These are phyloP conservation scores for Hypomontagnella submonticulosa DNA, from an alignment of 495 filamentous ascomycete species.

Conservation along the genomic window DNA sequence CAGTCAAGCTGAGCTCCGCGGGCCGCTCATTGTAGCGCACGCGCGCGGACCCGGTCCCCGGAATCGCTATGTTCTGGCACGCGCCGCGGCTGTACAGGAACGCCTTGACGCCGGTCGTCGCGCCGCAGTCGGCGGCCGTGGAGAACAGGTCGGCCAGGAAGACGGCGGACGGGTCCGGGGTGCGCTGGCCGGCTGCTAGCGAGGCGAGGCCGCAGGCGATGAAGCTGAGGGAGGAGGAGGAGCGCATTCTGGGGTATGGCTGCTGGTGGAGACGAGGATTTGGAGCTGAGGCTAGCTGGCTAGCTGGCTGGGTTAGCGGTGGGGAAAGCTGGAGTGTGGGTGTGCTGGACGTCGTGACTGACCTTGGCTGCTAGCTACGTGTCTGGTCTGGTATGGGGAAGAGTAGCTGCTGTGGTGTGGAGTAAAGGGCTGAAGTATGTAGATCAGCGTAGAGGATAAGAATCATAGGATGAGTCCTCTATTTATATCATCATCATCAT, in stretches of 20 bases:
- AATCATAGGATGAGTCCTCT: no score
- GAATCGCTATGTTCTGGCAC: conserved; percentile 13
- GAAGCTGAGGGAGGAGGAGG: background rate
- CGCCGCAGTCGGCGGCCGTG: background rate
- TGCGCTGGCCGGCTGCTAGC: background rate
- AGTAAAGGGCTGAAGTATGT: no score
- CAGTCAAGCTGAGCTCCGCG: conserved; percentile 8
- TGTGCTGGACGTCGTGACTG: no score
- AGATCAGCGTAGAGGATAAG: no score
- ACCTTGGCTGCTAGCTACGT: no score
- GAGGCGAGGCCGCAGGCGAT: background rate
- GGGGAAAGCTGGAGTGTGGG: no score
- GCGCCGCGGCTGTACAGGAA: conserved; percentile 23
- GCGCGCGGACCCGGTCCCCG: conserved; percentile 20
- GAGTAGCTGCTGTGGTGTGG: no score
- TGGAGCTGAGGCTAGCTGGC: no score
- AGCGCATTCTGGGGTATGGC: background rate
- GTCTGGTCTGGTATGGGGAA: no score
- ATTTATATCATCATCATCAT: no score
- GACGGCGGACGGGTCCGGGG: background rate
- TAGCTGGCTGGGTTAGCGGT: background rate
- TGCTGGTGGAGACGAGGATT: no score
- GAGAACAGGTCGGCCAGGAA: conserved; percentile 16
- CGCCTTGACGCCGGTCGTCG: background rate
- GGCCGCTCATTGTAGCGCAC: conserved; percentile 12